These are phyloP conservation scores for Geum urbanum DNA, from an alignment of 306 rosid species.

Conservation along the genomic window DNA sequence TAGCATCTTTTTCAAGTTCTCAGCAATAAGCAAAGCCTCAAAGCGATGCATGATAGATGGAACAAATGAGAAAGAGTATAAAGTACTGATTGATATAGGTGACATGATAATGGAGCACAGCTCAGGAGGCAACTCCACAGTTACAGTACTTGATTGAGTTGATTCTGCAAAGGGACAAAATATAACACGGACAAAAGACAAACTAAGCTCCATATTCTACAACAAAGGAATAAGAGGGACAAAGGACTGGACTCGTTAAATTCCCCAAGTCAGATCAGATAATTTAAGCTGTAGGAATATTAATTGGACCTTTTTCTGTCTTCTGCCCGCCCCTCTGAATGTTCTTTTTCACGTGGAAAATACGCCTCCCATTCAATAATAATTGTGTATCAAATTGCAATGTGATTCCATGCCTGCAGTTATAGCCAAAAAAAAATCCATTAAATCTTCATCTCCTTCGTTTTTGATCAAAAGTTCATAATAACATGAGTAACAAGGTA, in stretches of 20 bases:
- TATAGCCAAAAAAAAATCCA: conserved; percentile 10
- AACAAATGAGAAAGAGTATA: conserved; percentile 60
- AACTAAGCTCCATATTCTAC: background rate
- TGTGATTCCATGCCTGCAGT: conserved; percentile 52
- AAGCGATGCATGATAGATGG: conserved; percentile 81
- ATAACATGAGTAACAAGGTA: background rate
- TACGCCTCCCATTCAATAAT: conserved; percentile 46
- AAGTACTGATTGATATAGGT: conserved; percentile 44
- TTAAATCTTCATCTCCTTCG: background rate
- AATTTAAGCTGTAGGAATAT: conserved; percentile 3
- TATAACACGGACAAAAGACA: too few relatives aligned
- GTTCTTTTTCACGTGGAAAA: conserved; percentile 51
- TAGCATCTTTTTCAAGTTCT: conserved; percentile 53
- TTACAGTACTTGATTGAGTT: conserved; percentile 24
- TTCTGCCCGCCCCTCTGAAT: conserved; percentile 33
- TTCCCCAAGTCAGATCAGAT: background rate
- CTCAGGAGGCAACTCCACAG: conserved; percentile 81
- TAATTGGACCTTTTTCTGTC: conserved; percentile 50
- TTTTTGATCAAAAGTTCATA: background rate
- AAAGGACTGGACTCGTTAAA: background rate
- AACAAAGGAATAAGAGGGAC: background rate
- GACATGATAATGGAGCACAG: conserved; percentile 67
- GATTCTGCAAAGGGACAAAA: conserved; percentile 45
- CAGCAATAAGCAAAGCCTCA: conserved; percentile 62
- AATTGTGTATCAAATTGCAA: conserved; percentile 42